A percentile compares a stretch with the other conserved stretches of the same genome.
phyloP scores from a whole-genome alignment of 2,329 filamentous ascomycete species.

The Clonostachys rosea region DNA sequence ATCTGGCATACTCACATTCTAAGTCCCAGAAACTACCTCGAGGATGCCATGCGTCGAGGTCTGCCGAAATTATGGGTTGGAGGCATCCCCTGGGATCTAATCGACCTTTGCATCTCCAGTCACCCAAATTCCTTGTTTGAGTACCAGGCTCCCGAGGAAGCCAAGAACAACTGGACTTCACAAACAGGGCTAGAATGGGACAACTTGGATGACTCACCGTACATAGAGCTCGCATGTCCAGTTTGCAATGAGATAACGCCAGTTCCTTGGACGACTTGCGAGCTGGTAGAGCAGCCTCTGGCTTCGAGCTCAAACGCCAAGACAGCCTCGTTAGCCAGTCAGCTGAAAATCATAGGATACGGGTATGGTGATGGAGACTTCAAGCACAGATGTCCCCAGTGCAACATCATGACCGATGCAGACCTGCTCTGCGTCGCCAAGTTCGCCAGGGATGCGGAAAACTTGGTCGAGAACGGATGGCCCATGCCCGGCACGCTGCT shows the following conservation, averaged over 20 bases:
- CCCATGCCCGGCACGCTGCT: neutral
- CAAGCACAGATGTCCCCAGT: neutral
- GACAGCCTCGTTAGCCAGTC: neutral
- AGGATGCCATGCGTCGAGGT: conserved; percentile 5
- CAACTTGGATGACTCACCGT: neutral
- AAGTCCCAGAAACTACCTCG: conserved; percentile 17
- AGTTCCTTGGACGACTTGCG: neutral
- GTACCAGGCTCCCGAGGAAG: neutral
- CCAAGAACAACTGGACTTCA: neutral
- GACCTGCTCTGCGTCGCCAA: neutral
- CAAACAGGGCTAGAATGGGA: neutral
- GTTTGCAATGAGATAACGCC: neutral
- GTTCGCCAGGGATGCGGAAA: neutral
- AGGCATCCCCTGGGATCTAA: neutral
- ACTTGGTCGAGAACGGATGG: neutral
- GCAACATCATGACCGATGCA: neutral
- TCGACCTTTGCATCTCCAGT: neutral
- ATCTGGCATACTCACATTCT: conserved; percentile 28
- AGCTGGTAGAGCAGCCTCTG: neutral
- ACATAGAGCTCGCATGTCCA: neutral
- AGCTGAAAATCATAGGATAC: neutral
- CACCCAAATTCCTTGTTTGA: neutral
- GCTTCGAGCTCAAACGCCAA: neutral
- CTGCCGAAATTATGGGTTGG: neutral
- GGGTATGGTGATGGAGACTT: neutral